Base-by-base conservation (phyloP, 2,329 filamentous ascomycete genomes). In the Aspergillus alliaceus region DNA sequence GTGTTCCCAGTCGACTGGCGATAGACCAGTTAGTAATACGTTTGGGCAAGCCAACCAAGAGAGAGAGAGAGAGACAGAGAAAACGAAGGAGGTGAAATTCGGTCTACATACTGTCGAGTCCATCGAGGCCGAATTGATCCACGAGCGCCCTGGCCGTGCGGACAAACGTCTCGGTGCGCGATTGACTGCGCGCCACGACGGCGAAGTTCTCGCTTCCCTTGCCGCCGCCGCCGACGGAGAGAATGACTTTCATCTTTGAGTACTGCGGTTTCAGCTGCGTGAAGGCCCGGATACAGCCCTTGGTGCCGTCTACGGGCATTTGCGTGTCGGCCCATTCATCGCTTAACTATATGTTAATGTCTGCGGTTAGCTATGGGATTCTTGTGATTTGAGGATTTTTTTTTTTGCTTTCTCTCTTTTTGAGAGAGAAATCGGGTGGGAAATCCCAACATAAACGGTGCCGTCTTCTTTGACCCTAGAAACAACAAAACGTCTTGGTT, bases 1-100 rank as follows among this genome's bases (percentile, higher is more conserved):
- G 65, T 91, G 89, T 70, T 91, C 87, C 90, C 90, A 95, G 66
- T 90, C 87, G 70, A 95, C 90, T 93, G 27, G 32, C 12, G 20
- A 15, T 32, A 14, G 9, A 32, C n/a, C n/a, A n/a, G n/a, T 54
- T 29, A 54, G 42, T 42, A 55, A 15, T 25, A 25, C 6, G 24
- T 18, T 7, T 11, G 6, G n/a, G n/a, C n/a, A n/a, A n/a, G n/a
- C n/a, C n/a, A n/a, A n/a, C n/a, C n/a, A n/a, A n/a, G n/a, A n/a
- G n/a, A n/a, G n/a, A n/a, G n/a, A 6, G 32, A 51, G 35, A 53
- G 12, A 11, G 25, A 29, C 11, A 27, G 29, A 32, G 18, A 29
- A 24, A 25, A 47, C 47, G 44, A 35, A 42, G 49, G 15, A 11
- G 44, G 18, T 25, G 6, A 44, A n/a, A n/a, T n/a, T n/a, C n/a